Base-by-base conservation (phyloP, 805 yeast species). In the Ogataea paraovalis region DNA sequence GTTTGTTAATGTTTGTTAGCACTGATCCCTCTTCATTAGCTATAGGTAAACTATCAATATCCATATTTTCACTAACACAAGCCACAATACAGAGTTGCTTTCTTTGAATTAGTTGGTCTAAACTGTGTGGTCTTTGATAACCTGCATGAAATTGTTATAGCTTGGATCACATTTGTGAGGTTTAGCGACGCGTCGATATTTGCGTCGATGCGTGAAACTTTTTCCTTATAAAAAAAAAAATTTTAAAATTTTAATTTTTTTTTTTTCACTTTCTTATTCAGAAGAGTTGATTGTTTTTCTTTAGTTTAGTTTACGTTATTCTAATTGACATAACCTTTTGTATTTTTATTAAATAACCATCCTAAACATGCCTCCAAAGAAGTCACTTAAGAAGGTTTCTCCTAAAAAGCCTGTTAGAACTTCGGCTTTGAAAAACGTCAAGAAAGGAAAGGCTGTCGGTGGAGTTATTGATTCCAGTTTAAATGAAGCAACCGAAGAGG, bases 291-390 rank as follows among this genome's bases (percentile, higher is more conserved):
- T 38, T 43, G 20, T 39, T 39, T 39, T 36, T 25, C 8, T 20
- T 20, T 34, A n/a, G 13, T 34, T 34, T 18, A 5, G 19, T 34
- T 34, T 18, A 7, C 7, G 6, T 34, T 9, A 25, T 25, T 10
- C 10, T 7, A 25, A 25, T 7, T 7, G 28, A 25, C 10, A 25
- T 25, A 12, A 16, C 16, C 14, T 13, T 30, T 30, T 14, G 20
- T 41, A 20, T 37, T 20, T n/a, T n/a, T n/a, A n/a, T n/a, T n/a
- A n/a, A n/a, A n/a, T n/a, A n/a, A n/a, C n/a, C 21, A 23, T 39
- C n/a, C 6, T 23, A 6, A n/a, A n/a, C n/a, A 56, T 56, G 60
- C 58, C 60, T 25, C 58, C 60, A 41, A 54, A 53, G 48, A 56
- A 43, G 38, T 37, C 46, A 30, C 42, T 50, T 30, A 55, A 48